Base-by-base conservation (phyloP, 2,329 filamentous ascomycete species). In the Monilinia fructicola region DNA sequence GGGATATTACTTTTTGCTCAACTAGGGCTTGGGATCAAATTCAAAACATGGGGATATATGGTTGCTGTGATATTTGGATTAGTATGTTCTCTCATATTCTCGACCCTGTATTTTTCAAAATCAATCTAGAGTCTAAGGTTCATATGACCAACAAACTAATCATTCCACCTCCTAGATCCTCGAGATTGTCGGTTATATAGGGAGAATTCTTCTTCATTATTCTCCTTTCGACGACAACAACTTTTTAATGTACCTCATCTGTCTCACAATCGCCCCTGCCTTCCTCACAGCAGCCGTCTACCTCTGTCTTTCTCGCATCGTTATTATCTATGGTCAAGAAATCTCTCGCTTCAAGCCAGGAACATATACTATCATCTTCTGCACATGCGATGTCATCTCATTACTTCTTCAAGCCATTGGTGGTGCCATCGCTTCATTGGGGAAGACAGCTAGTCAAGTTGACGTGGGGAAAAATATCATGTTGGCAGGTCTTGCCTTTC, bases 211-310 rank as follows among this genome's bases (percentile, higher is more conserved):
- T 28, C 79, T 87, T 53, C 76, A 82, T 72, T 56, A 76, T 54
- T 85, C 85, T 76, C 84, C 85, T 4, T 89, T 83, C 82, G 78
- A 84, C 75, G 73, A 79, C 18, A 69, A 77, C 64, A 81, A 82
- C 67, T 88, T 88, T 77, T 77, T 87, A 75, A 81, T 84, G 55
- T 84, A 87, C 69, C 86, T 88, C 75, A 81, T 87, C 40, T 82
- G 80, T 5, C 78, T 87, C 16, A 74, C 73, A 0, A 74, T 74
- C 28, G 73, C 73, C 9, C 74, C 73, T 2, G 73, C 86, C 40
- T 81, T 89, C 67, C 79, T 88, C 76, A 86, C 85, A 76, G 84
- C 86, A 70, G 82, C 81, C 4, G 83, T 89, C 76, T 89, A 89
- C 78, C 82, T 89, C 69, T 72, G 87, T 66, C 78, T 78, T 4